Base-by-base conservation (phyloP, 2,329 filamentous ascomycete genomes). In the Monilinia vaccinii-corymbosi region DNA sequence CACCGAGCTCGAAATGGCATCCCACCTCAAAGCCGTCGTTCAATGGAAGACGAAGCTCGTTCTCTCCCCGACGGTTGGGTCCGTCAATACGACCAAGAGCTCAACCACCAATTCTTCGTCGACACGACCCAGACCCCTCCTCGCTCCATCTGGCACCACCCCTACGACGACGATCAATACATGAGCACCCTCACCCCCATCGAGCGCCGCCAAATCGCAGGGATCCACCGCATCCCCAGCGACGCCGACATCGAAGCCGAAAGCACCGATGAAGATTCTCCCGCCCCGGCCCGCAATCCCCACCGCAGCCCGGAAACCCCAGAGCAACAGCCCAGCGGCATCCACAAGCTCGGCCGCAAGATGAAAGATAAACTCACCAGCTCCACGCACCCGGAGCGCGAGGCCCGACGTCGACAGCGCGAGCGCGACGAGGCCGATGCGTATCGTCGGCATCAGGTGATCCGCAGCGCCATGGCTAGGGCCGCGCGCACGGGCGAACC, bases 51-150 rank as follows among this genome's bases (percentile, higher is more conserved):
- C 65, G 81, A 84, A 66, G 70, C 74, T 10, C 76, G 83, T 5
- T 74, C 77, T 1, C 74, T 85, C 0, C 82, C 83, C 0, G 61
- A 70, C 16, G 81, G 81, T 46, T 85, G 82, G 82, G 72, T 84
- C 1, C 74, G 83, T 3, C 75, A 78, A 61, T 85, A 78, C 69
- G 82, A 86, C 67, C 68, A 76, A 0, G 67, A 78, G 56, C 75
- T 74, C 14, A 69, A 77, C 21, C 83, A 85, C 66, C 82, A 85
- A 66, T 86, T 84, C 77, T 85, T 83, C 71, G 82, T 85, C 66
- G 79, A 85, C 71, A 85, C 81, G 1, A 77, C 67, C 34, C 70
- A 74, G 32, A 71, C 77, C 14, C 82, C 82, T 0, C 81, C 81
- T 0, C 77, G 80, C 50, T 79, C 78, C 60, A 83, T 82, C 65